phyloP scores from a whole-genome alignment of 1,284 basidiomycete species.

The Cutaneotrichosporon sp. region DNA sequence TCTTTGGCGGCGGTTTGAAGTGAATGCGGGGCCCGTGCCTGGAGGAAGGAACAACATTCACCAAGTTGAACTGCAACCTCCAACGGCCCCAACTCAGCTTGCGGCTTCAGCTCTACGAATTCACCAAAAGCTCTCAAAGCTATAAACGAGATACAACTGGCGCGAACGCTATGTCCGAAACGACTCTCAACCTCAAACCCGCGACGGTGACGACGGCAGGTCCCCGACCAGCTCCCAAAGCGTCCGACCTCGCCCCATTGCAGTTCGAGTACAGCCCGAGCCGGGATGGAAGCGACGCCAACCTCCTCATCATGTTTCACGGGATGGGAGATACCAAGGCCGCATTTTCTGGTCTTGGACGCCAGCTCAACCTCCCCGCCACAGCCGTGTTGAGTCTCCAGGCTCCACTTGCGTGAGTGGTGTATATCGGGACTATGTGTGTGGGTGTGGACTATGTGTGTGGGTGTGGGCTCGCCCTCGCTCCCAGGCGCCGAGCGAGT shows the following conservation, averaged over 20 bases:
- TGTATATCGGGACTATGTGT: neutral
- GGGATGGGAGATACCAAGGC: constrained; percentile 80
- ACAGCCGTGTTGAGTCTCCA: constrained; percentile 78
- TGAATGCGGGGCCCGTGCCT: constrained; percentile 1
- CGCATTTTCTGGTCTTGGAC: constrained; percentile 72
- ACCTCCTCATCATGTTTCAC: constrained; percentile 79
- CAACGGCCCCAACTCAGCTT: no score
- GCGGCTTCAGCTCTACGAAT: no score
- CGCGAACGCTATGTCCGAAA: neutral
- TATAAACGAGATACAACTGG: no score
- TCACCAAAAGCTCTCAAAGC: no score
- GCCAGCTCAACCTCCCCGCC: constrained; percentile 74
- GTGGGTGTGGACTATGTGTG: no score
- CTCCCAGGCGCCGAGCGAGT: constrained; percentile 1
- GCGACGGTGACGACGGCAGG: constrained; percentile 14
- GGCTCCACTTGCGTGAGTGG: constrained; percentile 67
- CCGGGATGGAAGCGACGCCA: constrained; percentile 77
- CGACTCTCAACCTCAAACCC: constrained; percentile 36
- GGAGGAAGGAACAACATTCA: neutral
- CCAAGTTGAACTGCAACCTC: neutral
- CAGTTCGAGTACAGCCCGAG: constrained; percentile 39
- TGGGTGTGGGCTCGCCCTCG: constrained; percentile 1
- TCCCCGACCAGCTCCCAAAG: constrained; percentile 22
- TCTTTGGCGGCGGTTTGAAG: neutral
- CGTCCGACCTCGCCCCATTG: constrained; percentile 39